Percentiles rank a stretch among this genome's conserved stretches.
phyloP scores from a whole-genome alignment of 495 filamentous ascomycete species.

The Venustampulla echinocandica region DNA sequence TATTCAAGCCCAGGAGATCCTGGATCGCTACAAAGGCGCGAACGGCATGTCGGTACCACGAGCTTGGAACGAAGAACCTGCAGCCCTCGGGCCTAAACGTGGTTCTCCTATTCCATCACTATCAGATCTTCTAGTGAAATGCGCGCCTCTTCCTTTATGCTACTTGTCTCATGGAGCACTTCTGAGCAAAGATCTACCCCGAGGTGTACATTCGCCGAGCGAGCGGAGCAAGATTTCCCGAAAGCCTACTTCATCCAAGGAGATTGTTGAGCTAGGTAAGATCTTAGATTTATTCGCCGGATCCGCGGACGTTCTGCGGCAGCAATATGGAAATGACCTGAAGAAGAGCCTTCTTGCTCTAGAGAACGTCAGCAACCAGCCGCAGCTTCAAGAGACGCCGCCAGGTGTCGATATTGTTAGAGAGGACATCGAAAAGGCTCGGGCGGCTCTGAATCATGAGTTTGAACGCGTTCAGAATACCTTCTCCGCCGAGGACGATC shows the following conservation, averaged over 20 bases:
- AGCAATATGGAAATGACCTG: slow-evolving; percentile 35
- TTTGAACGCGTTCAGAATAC: slow-evolving; percentile 20
- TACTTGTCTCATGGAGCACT: slow-evolving; percentile 2
- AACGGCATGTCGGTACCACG: background rate
- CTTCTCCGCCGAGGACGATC: slow-evolving; percentile 25
- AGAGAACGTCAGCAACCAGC: slow-evolving; percentile 10
- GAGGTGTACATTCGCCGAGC: slow-evolving; percentile 1
- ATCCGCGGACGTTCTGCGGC: slow-evolving; percentile 24
- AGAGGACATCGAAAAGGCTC: slow-evolving; percentile 17
- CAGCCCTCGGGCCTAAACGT: slow-evolving; percentile 14
- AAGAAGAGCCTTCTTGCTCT: slow-evolving; percentile 27
- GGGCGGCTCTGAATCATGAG: slow-evolving; percentile 4
- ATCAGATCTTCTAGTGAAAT: slow-evolving; percentile 6
- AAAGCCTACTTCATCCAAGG: slow-evolving; percentile 5
- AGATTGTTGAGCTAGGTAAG: slow-evolving; percentile 25
- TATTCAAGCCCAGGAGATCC: slow-evolving; percentile 28
- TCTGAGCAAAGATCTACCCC: slow-evolving; percentile 1
- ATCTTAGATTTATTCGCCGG: slow-evolving; percentile 27
- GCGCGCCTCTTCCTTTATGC: slow-evolving; percentile 1
- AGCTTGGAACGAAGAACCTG: slow-evolving; percentile 2
- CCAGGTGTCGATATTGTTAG: slow-evolving; percentile 23
- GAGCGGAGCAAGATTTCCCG: background rate
- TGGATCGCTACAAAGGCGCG: slow-evolving; percentile 21
- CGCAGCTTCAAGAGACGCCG: slow-evolving; percentile 1
- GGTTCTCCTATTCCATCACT: slow-evolving; percentile 14